Percentiles rank a stretch among this genome's conserved stretches.
Conservation (phyloP, 2,329 filamentous ascomycete species). For the Fusarium kyushuense region DNA sequence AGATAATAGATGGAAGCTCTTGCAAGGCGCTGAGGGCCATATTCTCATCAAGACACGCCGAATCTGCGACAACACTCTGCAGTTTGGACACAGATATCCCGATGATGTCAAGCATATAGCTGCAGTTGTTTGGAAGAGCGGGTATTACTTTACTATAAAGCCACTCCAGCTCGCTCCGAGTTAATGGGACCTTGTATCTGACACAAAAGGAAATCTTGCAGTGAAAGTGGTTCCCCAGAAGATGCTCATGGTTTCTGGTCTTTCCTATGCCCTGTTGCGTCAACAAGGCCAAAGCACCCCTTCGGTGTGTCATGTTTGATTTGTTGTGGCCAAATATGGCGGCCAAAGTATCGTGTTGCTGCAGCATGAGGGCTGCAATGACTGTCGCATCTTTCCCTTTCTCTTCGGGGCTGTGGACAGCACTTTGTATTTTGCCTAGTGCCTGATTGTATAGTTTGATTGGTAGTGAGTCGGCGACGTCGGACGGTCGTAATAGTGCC, state of each 20-base stretch:
- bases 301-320: conserved; percentile 17
- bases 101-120: conserved; percentile 26
- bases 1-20: neutral
- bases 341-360: conserved; percentile 25
- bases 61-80: fast-evolving
- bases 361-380: conserved; percentile 22
- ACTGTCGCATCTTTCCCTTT: conserved; percentile 12
- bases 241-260: neutral
- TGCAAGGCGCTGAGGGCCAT: fast-evolving
- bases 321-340: conserved; percentile 5
- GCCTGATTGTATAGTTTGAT: conserved; percentile 10
- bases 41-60: fast-evolving
- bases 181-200: neutral
- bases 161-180: neutral
- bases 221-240: conserved; percentile 31
- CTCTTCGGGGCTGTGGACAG: neutral
- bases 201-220: conserved; percentile 15
- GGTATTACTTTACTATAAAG: conserved; percentile 9
- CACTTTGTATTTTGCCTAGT: conserved; percentile 6
- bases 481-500: neutral
- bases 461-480: fast-evolving
- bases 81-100: conserved; percentile 13
- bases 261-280: neutral
- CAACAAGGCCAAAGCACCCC: conserved; percentile 24
- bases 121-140: conserved; percentile 11